A percentile compares a stretch with the other conserved stretches of the same genome.
These are phyloP conservation scores for Lasiosphaeria miniovina DNA, from an alignment of 495 filamentous ascomycete genomes.

Conservation along the genomic window DNA sequence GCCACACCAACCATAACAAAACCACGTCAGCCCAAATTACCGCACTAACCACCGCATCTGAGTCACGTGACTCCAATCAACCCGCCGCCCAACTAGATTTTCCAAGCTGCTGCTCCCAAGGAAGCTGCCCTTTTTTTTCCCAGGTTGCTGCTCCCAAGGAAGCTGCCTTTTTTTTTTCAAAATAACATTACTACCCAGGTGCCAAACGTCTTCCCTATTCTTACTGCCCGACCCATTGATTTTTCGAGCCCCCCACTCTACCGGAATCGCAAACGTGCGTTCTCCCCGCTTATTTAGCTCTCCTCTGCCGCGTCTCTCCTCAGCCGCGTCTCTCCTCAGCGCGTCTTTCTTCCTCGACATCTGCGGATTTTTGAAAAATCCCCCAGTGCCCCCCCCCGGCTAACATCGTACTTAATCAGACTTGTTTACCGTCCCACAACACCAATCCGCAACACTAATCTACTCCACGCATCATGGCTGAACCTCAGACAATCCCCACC, in stretches of 20 bases:
- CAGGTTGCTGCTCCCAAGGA: slow-evolving; percentile 32
- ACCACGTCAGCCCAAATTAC: slow-evolving; percentile 3
- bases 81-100: slow-evolving; percentile 41
- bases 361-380: slow-evolving; percentile 15
- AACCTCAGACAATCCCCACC: slow-evolving; percentile 55
- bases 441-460: too few species aligned
- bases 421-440: slow-evolving; percentile 28
- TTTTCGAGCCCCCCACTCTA: slow-evolving; percentile 11
- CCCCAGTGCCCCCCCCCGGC: slow-evolving; percentile 20
- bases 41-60: slow-evolving; percentile 22
- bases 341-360: neutral
- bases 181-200: slow-evolving; percentile 28
- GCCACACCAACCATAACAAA: too few species aligned
- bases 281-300: neutral
- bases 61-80: slow-evolving; percentile 30
- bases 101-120: too few species aligned
- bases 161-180: slow-evolving; percentile 26
- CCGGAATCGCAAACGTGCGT: slow-evolving; percentile 25
- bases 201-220: slow-evolving; percentile 26
- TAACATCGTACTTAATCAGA: slow-evolving; percentile 23
- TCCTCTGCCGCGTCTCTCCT: too few species aligned
- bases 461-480: slow-evolving; percentile 54
- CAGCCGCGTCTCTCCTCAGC: too few species aligned
- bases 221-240: slow-evolving; percentile 28
- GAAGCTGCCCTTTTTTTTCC: too few species aligned